Evolutionary conservation across 371 early-diverging fungal species (phyloP), one percentile per base, ranked within the genome.

Genomic region (Apophysomyces ossiformis): DNA sequence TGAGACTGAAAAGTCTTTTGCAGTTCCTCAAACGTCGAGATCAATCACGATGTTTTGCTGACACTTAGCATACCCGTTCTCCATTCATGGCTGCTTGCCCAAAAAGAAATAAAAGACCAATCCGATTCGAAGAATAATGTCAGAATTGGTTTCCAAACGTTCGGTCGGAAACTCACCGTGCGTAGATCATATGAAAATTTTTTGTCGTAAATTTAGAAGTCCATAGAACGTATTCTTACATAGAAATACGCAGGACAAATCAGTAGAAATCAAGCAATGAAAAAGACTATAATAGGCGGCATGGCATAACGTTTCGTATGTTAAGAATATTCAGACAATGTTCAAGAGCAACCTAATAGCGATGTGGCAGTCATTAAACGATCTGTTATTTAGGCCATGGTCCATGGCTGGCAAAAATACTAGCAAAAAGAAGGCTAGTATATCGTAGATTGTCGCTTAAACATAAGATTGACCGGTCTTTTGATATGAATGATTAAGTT

Each of bases 401-500:
- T 50, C 4, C 9, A 26, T 7, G 8, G 8, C 5, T 16, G 0
- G 2, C n/a, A 11, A 7, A 3, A 1, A 2, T 26, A 1, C 32
- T 3, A 26, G 3, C 32, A 26, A 26, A 26, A 26, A 26, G 3
- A 2, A 26, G 32, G 32, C 32, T 26, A 26, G 32, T 26, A 26
- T 2, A 26, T 26, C 32, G 32, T 26, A 26, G 32, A 26, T 26
- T 26, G 32, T 7, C 6, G 11, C n/a, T n/a, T 21, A 21, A 50
- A 21, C 21, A 21, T 21, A 50, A 5, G 21, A 6, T 50, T 50
- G 54, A 50, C 54, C 35, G 35, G 54, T 50, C 54, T 50, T 50
- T 50, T 50, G 54, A 50, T 50, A 50, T 50, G 21, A 32, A 50
- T 50, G 54, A 50, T 50, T 21, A 50, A 50, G 54, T 50, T 50